A percentile compares a stretch with the other conserved stretches of the same genome.
Evolutionary conservation across 768 basidiomycete genomes (phyloP).

Genomic region (Punctularia strigosozonata): DNA sequence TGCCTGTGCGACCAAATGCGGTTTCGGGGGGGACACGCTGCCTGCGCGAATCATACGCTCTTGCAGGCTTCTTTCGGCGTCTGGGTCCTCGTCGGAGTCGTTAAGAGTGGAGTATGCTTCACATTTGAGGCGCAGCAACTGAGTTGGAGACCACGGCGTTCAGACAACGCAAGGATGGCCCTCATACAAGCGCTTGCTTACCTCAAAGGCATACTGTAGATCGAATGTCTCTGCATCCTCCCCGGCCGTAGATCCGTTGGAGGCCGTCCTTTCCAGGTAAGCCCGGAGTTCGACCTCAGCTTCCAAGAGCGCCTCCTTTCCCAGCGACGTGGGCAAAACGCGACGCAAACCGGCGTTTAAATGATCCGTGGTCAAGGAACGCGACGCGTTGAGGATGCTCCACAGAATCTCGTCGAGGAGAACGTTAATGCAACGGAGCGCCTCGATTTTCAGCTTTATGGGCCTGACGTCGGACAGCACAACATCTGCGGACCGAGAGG

Average conservation of each 20-base stretch:
- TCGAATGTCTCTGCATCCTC: slow-evolving; percentile 51
- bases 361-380: slow-evolving; percentile 62
- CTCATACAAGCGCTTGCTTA: slow-evolving; percentile 18
- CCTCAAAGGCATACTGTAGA: slow-evolving; percentile 69
- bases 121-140: slow-evolving; percentile 78
- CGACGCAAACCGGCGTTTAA: slow-evolving; percentile 62
- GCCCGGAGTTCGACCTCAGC: slow-evolving; percentile 88
- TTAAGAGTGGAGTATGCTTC: slow-evolving; percentile 82
- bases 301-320: slow-evolving; percentile 86
- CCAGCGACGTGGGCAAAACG: slow-evolving; percentile 68
- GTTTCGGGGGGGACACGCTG: slow-evolving; percentile 32
- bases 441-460: slow-evolving; percentile 71
- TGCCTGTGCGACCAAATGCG: slow-evolving; percentile 62
- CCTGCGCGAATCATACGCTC: slow-evolving; percentile 50
- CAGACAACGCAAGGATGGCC: slow-evolving; percentile 2
- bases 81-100: slow-evolving; percentile 65
- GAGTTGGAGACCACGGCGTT: slow-evolving; percentile 5
- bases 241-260: slow-evolving; percentile 29
- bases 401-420: slow-evolving; percentile 78
- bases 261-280: slow-evolving; percentile 77
- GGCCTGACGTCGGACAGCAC: slow-evolving; percentile 89
- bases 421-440: slow-evolving; percentile 70
- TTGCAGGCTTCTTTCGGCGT: slow-evolving; percentile 48
- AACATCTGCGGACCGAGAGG: slow-evolving; percentile 74
- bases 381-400: slow-evolving; percentile 52